These are phyloP conservation scores for Metschnikowia reukaufii DNA, from an alignment of 805 yeast genomes.

Conservation along the genomic window DNA sequence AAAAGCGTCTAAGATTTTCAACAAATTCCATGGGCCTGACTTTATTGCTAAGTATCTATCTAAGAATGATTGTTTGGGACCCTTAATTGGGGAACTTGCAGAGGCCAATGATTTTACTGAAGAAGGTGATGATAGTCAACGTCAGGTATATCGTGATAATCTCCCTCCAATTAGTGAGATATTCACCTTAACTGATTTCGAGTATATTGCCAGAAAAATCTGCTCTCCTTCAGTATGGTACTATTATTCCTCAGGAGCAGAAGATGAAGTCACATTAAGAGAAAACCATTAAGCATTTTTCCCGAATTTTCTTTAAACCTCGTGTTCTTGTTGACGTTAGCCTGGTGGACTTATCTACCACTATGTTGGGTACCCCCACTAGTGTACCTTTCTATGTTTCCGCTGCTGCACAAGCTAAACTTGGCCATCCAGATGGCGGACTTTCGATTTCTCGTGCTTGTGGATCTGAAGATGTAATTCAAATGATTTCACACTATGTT, in stretches of 20 bases:
- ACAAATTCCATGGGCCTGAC: constrained; percentile 39
- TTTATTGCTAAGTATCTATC: constrained; percentile 22
- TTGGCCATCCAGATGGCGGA: constrained; percentile 95
- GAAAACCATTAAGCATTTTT: constrained; percentile 91
- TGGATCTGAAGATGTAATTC: constrained; percentile 64
- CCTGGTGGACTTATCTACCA: constrained; percentile 66
- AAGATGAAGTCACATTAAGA: constrained; percentile 86
- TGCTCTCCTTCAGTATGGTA: constrained; percentile 38
- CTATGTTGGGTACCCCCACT: constrained; percentile 69
- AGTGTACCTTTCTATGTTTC: constrained; percentile 82
- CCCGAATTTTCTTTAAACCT: constrained; percentile 85
- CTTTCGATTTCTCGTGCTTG: constrained; percentile 82
- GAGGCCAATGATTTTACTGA: constrained; percentile 17
- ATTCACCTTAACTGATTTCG: constrained; percentile 41
- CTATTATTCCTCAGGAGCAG: constrained; percentile 82
- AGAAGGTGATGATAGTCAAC: constrained; percentile 22
- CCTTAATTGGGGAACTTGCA: constrained; percentile 23
- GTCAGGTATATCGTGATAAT: constrained; percentile 17
- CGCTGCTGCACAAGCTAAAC: constrained; percentile 89
- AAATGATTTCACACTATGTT: constrained; percentile 90
- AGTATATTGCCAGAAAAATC: constrained; percentile 36
- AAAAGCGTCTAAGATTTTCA: constrained; percentile 48
- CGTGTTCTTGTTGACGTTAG: constrained; percentile 76
- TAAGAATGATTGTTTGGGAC: constrained; percentile 23
- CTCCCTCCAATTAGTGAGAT: constrained; percentile 34